Evolutionary conservation across 306 rosid species (phyloP).

Genomic region (Vigna reflexopilosa): DNA sequence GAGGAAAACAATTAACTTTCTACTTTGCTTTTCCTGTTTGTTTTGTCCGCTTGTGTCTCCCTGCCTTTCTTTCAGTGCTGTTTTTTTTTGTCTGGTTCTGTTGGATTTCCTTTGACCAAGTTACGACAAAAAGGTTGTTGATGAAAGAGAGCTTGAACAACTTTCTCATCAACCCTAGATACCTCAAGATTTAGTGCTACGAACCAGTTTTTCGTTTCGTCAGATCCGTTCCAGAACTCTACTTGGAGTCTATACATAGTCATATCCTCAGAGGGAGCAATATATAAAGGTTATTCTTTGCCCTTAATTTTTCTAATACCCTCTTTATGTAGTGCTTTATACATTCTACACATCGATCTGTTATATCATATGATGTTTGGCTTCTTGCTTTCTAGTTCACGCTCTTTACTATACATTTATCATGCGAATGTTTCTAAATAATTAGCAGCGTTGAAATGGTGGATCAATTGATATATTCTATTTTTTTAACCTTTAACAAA

Average conservation of each 20-base stretch:
- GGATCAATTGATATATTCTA: conserved; percentile 4
- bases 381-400: not conserved
- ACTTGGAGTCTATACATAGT: not conserved
- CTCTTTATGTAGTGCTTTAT: not conserved
- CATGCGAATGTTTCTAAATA: not conserved
- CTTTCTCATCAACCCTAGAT: conserved; percentile 4
- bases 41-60: conserved; percentile 17
- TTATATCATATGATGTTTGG: not conserved
- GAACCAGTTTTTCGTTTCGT: not conserved
- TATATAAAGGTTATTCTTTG: conserved; percentile 7
- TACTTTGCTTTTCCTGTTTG: conserved; percentile 10
- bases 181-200: conserved; percentile 4
- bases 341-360: not conserved
- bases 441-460: not conserved
- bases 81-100: conserved; percentile 22
- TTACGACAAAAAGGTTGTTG: conserved; percentile 1
- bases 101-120: conserved; percentile 24
- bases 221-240: conserved; percentile 20
- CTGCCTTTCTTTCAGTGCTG: conserved; percentile 20
- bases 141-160: not conserved
- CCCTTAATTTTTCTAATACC: not conserved
- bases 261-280: not conserved
- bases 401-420: not conserved
- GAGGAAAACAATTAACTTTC: conserved; percentile 16
- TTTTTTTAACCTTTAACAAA: not conserved